A percentile compares a stretch with the other conserved stretches of the same genome.
Evolutionary conservation across 2,329 filamentous ascomycete genomes (phyloP).

Genomic region (Uncinocarpus reesii): DNA sequence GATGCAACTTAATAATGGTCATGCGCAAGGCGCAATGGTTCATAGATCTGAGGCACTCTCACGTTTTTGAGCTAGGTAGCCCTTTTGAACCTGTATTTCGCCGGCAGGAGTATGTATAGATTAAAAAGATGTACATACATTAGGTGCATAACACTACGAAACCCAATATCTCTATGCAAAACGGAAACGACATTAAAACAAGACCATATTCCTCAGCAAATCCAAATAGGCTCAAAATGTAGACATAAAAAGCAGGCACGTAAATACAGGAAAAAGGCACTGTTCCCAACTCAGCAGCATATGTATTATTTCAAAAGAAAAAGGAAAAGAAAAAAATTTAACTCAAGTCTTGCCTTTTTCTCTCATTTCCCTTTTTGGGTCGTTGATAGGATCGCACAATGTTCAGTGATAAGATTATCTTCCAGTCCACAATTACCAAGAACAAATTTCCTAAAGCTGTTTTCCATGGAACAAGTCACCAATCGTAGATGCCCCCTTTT

Average conservation of each 20-base stretch:
- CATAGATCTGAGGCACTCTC: no score
- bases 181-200: slow-evolving; percentile 1
- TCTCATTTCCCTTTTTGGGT: neutral
- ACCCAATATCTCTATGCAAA: slow-evolving; percentile 12
- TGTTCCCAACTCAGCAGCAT: neutral
- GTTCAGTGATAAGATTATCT: neutral
- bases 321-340: neutral
- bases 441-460: slow-evolving; percentile 17
- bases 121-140: slow-evolving; percentile 10
- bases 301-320: neutral
- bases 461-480: slow-evolving; percentile 32
- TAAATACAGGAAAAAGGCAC: slow-evolving; percentile 1
- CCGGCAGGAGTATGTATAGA: neutral
- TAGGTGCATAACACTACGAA: slow-evolving; percentile 4
- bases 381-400: neutral
- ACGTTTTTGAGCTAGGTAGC: no score
- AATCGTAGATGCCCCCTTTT: slow-evolving; percentile 30
- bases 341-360: neutral
- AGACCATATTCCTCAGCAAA: neutral
- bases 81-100: no score
- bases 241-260: neutral
- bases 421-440: neutral
- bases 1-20: no score
- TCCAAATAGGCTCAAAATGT: neutral
- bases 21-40: no score